Evolutionary conservation across 768 basidiomycete genomes (phyloP), one percentile per base, ranked within the genome.

Genomic region (Exidia glandulosa): DNA sequence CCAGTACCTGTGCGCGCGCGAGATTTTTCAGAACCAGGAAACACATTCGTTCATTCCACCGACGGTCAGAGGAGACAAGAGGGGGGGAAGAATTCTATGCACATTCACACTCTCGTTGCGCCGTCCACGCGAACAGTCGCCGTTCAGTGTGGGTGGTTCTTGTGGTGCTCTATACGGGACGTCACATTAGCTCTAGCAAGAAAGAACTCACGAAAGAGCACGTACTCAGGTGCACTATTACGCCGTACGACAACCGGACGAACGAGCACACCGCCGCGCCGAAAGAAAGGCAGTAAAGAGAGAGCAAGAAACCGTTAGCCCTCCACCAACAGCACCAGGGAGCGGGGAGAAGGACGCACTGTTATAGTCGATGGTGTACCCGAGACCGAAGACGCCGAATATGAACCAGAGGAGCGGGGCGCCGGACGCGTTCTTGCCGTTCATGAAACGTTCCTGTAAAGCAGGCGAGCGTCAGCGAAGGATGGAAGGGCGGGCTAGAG

Each of bases 361-460:
- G 75, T 91, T 85, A 71, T 92, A 93, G 75, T 93, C 91, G 64
- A 93, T 75, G 66, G 88, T 88, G 74, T 94, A 94, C 30, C 90
- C 87, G 67, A 93, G 76, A 59, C 77, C 79, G 72, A 92, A 88
- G 32, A 94, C 70, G 33, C 79, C 81, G 50, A 81, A 73, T 64
- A 91, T 82, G 63, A 81, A 75, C 65, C 74, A 80, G 57, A 84
- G 81, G 45, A 89, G 67, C 25, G 89, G 89, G 48, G 75, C 78
- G 29, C 81, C 87, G 1, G 85, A 87, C 41, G 91, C 94, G 72
- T 91, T 95, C 75, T 84, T 83, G 63, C 91, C 94, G 65, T 80
- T 83, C 73, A 94, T 93, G 75, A 79, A 90, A 50, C 85, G 78
- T n/a, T n/a, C n/a, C n/a, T n/a, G n/a, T n/a, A n/a, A n/a, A n/a